A percentile compares a stretch with the other conserved stretches of the same genome.
Evolutionary conservation across 1,284 basidiomycete genomes (phyloP).

Genomic region (Rhodotorula sp.): DNA sequence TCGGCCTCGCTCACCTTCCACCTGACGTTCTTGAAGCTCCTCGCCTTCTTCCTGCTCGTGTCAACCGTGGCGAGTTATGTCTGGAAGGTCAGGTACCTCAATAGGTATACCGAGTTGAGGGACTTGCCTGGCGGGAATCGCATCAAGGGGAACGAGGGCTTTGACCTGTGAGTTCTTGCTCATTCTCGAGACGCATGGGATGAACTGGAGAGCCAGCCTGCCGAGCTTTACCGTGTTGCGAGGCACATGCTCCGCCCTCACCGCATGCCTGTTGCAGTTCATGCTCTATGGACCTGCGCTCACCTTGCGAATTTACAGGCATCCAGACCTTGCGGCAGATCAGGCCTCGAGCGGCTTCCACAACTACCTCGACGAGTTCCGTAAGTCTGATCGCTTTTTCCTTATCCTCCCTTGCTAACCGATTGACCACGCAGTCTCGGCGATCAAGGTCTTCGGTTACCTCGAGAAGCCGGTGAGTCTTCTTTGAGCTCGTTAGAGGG

Average conservation of each 20-base stretch:
- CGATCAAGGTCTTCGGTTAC: constrained; percentile 91
- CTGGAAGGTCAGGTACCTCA: constrained; percentile 41
- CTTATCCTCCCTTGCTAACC: background rate
- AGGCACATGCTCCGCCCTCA: no score
- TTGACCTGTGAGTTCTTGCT: constrained; percentile 16
- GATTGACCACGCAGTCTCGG: constrained; percentile 59
- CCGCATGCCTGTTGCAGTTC: no score
- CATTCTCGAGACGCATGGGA: constrained; percentile 35
- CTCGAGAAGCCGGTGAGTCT: constrained; percentile 77
- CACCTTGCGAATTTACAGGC: constrained; percentile 46
- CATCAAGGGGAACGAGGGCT: constrained; percentile 25
- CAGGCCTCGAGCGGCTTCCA: constrained; percentile 75
- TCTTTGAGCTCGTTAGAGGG: background rate
- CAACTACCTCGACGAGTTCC: constrained; percentile 91
- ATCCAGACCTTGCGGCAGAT: constrained; percentile 78
- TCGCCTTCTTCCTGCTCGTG: constrained; percentile 25
- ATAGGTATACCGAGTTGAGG: constrained; percentile 66
- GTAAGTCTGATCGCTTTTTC: constrained; percentile 19
- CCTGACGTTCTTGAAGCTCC: constrained; percentile 35
- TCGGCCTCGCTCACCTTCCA: constrained; percentile 30
- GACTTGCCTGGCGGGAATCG: constrained; percentile 62
- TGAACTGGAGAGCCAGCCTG: constrained; percentile 17
- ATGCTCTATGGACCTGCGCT: constrained; percentile 53
- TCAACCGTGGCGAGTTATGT: constrained; percentile 25
- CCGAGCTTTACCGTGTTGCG: background rate